These are phyloP conservation scores for Pycnococcus provasolii DNA, from an alignment of 139 green algal species.

Conservation along the genomic window DNA sequence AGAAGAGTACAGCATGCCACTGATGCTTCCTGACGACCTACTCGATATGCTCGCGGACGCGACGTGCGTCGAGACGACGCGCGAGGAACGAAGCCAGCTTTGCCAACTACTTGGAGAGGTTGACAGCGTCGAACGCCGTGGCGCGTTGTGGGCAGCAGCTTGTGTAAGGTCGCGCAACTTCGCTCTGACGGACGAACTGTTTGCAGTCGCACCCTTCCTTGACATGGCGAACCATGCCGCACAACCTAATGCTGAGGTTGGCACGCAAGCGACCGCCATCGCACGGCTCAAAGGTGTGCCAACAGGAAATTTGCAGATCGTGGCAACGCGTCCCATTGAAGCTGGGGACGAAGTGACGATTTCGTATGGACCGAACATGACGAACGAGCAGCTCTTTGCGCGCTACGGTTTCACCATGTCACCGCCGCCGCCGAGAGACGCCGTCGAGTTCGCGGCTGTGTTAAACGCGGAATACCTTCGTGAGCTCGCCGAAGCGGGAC, in stretches of 20 bases:
- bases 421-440: not conserved
- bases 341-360: slow-evolving; percentile 41
- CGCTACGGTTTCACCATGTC: slow-evolving; percentile 45
- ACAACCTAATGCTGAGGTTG: slow-evolving; percentile 40
- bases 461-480: not conserved
- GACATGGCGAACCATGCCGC: slow-evolving; percentile 48
- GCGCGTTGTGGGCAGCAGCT: not conserved
- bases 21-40: slow-evolving; percentile 36
- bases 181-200: slow-evolving; percentile 13
- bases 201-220: slow-evolving; percentile 48
- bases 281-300: not conserved
- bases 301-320: slow-evolving; percentile 28
- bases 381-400: slow-evolving; percentile 38
- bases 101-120: not conserved
- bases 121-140: not conserved
- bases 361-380: slow-evolving; percentile 38
- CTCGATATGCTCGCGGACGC: slow-evolving; percentile 17
- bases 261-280: not conserved
- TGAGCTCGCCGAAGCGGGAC: not conserved
- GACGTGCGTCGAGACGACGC: not conserved
- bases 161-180: not conserved
- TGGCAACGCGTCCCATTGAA: slow-evolving; percentile 33
- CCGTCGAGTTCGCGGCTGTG: not conserved
- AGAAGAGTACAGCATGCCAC: slow-evolving; percentile 39
- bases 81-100: not conserved